phyloP scores from a whole-genome alignment of 495 filamentous ascomycete species.

The Filosporella fistucella region DNA sequence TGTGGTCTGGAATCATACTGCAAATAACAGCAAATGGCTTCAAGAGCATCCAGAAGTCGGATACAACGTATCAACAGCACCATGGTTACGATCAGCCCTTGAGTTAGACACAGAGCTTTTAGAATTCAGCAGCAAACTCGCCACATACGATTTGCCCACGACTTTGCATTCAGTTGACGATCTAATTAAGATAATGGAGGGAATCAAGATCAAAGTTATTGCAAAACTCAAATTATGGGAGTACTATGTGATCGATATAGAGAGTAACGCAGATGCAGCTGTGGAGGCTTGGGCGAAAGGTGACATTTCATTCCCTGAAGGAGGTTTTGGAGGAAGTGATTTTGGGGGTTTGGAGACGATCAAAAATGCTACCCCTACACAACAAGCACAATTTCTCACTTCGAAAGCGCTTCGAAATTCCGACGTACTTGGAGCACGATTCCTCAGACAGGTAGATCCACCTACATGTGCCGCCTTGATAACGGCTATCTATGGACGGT shows the following conservation, averaged over 20 bases:
- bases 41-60: conserved; percentile 93
- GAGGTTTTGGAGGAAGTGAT: conserved; percentile 36
- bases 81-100: conserved; percentile 85
- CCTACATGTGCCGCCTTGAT: conserved; percentile 63
- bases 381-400: conserved; percentile 58
- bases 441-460: conserved; percentile 64
- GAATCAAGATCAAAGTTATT: conserved; percentile 74
- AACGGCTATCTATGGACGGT: conserved; percentile 63
- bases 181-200: conserved; percentile 79
- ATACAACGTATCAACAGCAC: conserved; percentile 90
- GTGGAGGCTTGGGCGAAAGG: conserved; percentile 66
- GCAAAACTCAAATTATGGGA: conserved; percentile 80
- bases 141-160: conserved; percentile 64
- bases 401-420: conserved; percentile 56
- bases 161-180: conserved; percentile 67
- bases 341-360: conserved; percentile 50
- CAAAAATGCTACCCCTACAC: conserved; percentile 47
- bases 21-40: conserved; percentile 91
- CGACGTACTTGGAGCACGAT: conserved; percentile 74
- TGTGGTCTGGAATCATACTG: conserved; percentile 98
- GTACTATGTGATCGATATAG: conserved; percentile 81
- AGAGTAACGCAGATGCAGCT: conserved; percentile 62
- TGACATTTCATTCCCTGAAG: conserved; percentile 40
- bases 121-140: conserved; percentile 67
- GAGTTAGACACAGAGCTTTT: conserved; percentile 82